phyloP scores from a whole-genome alignment of 2,329 filamentous ascomycete species.

The Orbilia brochopaga region DNA sequence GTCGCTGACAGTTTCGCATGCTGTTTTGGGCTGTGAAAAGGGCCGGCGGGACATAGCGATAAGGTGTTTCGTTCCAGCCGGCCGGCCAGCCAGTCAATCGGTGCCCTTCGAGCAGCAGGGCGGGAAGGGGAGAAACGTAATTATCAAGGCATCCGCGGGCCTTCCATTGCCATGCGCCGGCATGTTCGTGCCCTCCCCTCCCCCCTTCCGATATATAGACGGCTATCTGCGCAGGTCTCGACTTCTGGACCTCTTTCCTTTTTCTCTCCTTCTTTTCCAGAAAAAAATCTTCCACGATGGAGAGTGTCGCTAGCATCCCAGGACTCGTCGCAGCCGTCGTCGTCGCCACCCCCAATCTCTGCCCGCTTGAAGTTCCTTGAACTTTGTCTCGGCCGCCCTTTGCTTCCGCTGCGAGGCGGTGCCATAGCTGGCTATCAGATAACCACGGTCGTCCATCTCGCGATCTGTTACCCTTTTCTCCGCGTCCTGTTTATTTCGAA shows the following conservation, averaged over 20 bases:
- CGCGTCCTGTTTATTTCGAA: slow-evolving; percentile 3
- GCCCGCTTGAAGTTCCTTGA: slow-evolving; percentile 48
- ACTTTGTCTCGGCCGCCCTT: slow-evolving; percentile 35
- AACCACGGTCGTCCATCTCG: slow-evolving; percentile 23
- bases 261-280: slow-evolving; percentile 31
- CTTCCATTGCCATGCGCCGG: slow-evolving; percentile 7
- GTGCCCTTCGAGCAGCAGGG: too few relatives aligned
- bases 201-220: slow-evolving; percentile 50
- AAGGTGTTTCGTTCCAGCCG: slow-evolving; percentile 42
- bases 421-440: slow-evolving; percentile 39
- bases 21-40: slow-evolving; percentile 26
- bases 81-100: background rate
- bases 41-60: slow-evolving; percentile 46
- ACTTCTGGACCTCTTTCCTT: slow-evolving; percentile 12
- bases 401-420: slow-evolving; percentile 41
- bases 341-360: slow-evolving; percentile 24
- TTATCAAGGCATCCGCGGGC: slow-evolving; percentile 21
- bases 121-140: slow-evolving; percentile 3
- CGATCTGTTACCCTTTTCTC: slow-evolving; percentile 34
- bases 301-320: slow-evolving; percentile 27
- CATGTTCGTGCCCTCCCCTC: slow-evolving; percentile 29
- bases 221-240: slow-evolving; percentile 37
- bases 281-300: slow-evolving; percentile 37
- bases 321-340: slow-evolving; percentile 16
- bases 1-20: slow-evolving; percentile 34